Evolutionary conservation across 768 basidiomycete genomes (phyloP).

Genomic region (Russula sp.): DNA sequence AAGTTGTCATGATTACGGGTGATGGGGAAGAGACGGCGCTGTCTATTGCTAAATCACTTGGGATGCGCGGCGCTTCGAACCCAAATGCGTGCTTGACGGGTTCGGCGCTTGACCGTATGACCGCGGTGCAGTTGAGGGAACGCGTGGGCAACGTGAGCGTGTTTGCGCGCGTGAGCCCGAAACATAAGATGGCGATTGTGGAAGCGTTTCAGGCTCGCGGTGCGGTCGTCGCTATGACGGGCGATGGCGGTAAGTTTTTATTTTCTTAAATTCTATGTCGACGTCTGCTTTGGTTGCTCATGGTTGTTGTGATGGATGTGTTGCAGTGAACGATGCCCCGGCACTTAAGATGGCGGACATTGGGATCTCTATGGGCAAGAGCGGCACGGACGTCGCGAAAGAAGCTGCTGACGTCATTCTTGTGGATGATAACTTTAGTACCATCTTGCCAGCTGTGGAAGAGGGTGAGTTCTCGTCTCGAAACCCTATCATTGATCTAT

Average conservation of each 20-base stretch:
- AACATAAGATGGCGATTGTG: constrained; percentile 97
- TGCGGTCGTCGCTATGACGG: constrained; percentile 94
- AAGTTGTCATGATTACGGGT: constrained; percentile 98
- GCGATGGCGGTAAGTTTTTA: constrained; percentile 73
- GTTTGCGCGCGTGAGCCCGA: constrained; percentile 93
- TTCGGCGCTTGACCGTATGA: constrained; percentile 74
- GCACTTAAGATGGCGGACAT: constrained; percentile 98
- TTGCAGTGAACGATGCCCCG: constrained; percentile 87
- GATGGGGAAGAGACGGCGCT: constrained; percentile 90
- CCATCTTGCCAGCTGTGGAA: constrained; percentile 90
- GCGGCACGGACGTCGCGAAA: constrained; percentile 98
- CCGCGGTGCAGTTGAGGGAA: constrained; percentile 75
- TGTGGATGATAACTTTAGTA: constrained; percentile 96
- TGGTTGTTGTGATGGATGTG: neutral
- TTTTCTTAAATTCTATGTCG: neutral
- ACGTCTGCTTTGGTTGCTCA: neutral
- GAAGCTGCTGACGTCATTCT: constrained; percentile 97
- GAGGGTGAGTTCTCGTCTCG: constrained; percentile 56
- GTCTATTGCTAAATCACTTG: constrained; percentile 82
- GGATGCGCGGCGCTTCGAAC: constrained; percentile 60
- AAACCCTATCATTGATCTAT: neutral
- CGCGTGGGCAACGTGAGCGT: constrained; percentile 79
- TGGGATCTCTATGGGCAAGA: constrained; percentile 96
- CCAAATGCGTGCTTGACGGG: constrained; percentile 45
- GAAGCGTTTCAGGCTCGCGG: constrained; percentile 90